Evolutionary conservation across 2,329 filamentous ascomycete species (phyloP), one percentile per base, ranked within the genome.

Genomic region (Aspergillus sp.): DNA sequence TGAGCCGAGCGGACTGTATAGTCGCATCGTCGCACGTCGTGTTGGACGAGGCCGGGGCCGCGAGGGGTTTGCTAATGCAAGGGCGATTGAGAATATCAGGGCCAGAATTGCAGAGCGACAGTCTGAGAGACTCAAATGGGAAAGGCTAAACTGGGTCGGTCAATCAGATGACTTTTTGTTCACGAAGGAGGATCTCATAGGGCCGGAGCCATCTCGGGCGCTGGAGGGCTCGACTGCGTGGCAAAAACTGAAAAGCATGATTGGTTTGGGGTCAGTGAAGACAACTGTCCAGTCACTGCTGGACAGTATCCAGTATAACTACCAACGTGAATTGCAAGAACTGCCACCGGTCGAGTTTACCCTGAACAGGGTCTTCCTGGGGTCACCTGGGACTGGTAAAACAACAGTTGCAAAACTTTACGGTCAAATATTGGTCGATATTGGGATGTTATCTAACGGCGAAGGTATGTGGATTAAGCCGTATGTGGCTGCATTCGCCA

Each of bases 391-490:
- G 0, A 93, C 89, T 0, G 89, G 89, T 0, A 93, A 92, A 64
- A 92, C 89, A 0, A 86, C 87, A 0, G 85, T 93, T 0, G 89
- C 88, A 0, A 90, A 89, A 66, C 71, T 91, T 0, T 92, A 91
- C 62, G 89, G 87, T 0, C 74, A 80, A 36, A 87, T 92, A 2
- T 76, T 93, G 1, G 85, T 82, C 0, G 84, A 89, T 53, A 70
- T 92, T 4, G 89, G 89, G 0, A 62, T 90, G 2, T 68, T 92
- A 0, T 87, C 83, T 0, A 89, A 84, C 24, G 86, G 87, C 0
- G 88, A 91, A 32, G 26, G 26, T 32, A 32, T 32, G 26, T 9
- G 9, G 9, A 9, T n/a, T n/a, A 32, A 32, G 9, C 5, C 26
- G 5, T 9, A 32, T 32, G 5, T 32, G 5, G 9, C 9, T 32